phyloP scores from a whole-genome alignment of 2,329 filamentous ascomycete species.

The Diaporthe citrichinensis region DNA sequence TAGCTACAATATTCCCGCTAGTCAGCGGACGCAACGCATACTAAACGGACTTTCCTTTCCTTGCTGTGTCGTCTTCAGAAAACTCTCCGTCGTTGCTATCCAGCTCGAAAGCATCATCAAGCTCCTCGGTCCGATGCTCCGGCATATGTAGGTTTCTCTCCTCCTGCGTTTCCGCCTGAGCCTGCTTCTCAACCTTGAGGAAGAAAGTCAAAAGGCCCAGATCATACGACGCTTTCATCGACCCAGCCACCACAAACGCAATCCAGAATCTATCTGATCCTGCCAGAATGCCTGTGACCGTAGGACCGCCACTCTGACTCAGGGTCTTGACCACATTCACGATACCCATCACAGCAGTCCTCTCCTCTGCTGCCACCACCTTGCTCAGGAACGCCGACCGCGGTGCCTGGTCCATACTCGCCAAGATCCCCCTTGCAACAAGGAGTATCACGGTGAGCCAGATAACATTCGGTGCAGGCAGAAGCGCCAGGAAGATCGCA shows the following conservation, averaged over 20 bases:
- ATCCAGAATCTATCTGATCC: slow-evolving; percentile 70
- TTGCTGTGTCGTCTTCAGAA: background rate
- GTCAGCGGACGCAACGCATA: too few relatives aligned
- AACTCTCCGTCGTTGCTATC: slow-evolving; percentile 3
- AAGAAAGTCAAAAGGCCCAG: slow-evolving; percentile 50
- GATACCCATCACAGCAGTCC: slow-evolving; percentile 80
- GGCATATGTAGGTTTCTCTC: background rate
- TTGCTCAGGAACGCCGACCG: slow-evolving; percentile 78
- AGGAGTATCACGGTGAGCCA: slow-evolving; percentile 70
- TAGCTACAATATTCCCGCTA: too few relatives aligned
- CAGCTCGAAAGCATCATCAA: slow-evolving; percentile 28
- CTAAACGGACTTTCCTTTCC: background rate
- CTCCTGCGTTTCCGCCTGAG: background rate
- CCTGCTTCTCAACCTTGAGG: slow-evolving; percentile 33
- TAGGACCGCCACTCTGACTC: slow-evolving; percentile 72
- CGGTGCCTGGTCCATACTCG: slow-evolving; percentile 80
- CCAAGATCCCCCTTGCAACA: slow-evolving; percentile 71
- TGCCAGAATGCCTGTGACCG: slow-evolving; percentile 75
- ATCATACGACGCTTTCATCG: slow-evolving; percentile 74
- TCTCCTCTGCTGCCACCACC: slow-evolving; percentile 73
- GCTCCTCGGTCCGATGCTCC: background rate
- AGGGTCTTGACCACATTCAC: slow-evolving; percentile 79
- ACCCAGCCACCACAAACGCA: slow-evolving; percentile 74
- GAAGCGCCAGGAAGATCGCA: slow-evolving; percentile 73
- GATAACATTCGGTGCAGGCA: slow-evolving; percentile 69